These are phyloP conservation scores for Kwoniella botswanensis DNA, from an alignment of 768 basidiomycete species.

Conservation along the genomic window DNA sequence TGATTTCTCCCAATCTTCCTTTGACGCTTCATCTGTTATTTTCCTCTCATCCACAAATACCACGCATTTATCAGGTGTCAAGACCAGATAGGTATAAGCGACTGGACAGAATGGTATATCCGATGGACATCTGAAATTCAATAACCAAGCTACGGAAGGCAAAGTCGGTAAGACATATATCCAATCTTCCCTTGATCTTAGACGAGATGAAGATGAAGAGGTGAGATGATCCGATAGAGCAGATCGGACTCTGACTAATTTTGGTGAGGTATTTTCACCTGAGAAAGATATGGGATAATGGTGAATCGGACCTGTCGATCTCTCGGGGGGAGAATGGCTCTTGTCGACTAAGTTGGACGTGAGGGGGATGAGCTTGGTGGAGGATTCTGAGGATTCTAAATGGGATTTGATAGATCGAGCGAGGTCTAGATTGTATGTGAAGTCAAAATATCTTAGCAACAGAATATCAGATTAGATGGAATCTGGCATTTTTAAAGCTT, in stretches of 20 bases:
- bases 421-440: slow-evolving; percentile 6
- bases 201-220: neutral
- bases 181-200: slow-evolving; percentile 55
- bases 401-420: slow-evolving; percentile 28
- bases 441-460: no score
- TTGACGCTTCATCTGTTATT: slow-evolving; percentile 22
- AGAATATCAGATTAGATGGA: neutral
- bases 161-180: slow-evolving; percentile 67
- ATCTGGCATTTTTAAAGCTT: neutral
- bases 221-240: slow-evolving; percentile 32
- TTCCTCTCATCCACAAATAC: slow-evolving; percentile 72
- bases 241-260: slow-evolving; percentile 69
- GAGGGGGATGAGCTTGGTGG: slow-evolving; percentile 40
- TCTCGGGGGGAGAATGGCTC: slow-evolving; percentile 61
- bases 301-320: slow-evolving; percentile 64
- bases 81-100: slow-evolving; percentile 83
- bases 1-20: slow-evolving; percentile 24
- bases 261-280: slow-evolving; percentile 66
- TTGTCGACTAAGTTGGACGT: slow-evolving; percentile 48
- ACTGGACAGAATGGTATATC: slow-evolving; percentile 93
- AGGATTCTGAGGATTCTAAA: slow-evolving; percentile 18
- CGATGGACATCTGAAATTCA: slow-evolving; percentile 80
- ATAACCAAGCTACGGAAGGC: slow-evolving; percentile 73
- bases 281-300: slow-evolving; percentile 68
- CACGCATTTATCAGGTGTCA: slow-evolving; percentile 66